A percentile compares a stretch with the other conserved stretches of the same genome.
These are phyloP conservation scores for Colletotrichum destructivum DNA, from an alignment of 2,329 filamentous ascomycete species.

Conservation along the genomic window DNA sequence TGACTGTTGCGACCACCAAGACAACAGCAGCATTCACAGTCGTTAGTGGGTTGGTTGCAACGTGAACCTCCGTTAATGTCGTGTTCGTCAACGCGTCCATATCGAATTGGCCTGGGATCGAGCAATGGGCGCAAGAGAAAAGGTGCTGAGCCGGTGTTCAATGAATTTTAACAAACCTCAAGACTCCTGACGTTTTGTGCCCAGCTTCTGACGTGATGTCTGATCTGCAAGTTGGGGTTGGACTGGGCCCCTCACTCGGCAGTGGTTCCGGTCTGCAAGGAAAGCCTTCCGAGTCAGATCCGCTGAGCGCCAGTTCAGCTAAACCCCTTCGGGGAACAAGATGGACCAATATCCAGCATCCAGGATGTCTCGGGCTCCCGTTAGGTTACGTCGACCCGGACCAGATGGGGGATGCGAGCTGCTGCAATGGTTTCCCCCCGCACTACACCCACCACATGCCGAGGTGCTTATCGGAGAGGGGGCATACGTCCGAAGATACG, in stretches of 20 bases:
- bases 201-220: neutral
- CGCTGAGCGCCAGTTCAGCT: neutral
- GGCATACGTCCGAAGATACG: neutral
- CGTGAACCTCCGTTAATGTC: neutral
- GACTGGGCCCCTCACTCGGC: too few relatives aligned
- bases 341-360: conserved; percentile 27
- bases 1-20: too few relatives aligned
- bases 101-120: too few relatives aligned
- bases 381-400: neutral
- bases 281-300: too few relatives aligned
- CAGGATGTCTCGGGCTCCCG: neutral
- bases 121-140: too few relatives aligned
- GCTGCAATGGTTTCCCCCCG: conserved; percentile 15
- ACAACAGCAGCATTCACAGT: neutral
- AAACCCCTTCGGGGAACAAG: conserved; percentile 24
- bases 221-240: too few relatives aligned
- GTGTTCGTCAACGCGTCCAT: neutral
- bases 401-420: neutral
- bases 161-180: neutral
- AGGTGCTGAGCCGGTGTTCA: too few relatives aligned
- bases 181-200: neutral
- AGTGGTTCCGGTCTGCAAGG: too few relatives aligned
- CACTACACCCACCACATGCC: conserved; percentile 6
- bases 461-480: conserved; percentile 3
- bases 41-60: neutral